phyloP scores from a whole-genome alignment of 139 green algal species.

The Tetraselmis striata region DNA sequence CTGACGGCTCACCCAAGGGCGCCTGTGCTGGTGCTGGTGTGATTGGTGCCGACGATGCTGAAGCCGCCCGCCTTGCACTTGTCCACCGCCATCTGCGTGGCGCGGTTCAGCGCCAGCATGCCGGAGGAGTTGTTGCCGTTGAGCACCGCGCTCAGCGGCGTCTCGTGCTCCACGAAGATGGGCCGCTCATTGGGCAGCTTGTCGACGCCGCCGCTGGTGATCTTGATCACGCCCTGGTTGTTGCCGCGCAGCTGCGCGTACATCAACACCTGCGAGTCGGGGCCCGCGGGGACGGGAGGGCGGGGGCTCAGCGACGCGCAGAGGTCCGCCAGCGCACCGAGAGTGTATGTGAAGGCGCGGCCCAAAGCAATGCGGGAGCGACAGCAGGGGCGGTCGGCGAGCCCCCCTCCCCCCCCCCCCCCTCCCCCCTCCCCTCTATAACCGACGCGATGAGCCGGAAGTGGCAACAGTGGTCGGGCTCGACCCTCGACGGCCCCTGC shows the following conservation, averaged over 20 bases:
- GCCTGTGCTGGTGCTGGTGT: conserved; percentile 61
- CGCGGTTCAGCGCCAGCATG: conserved; percentile 61
- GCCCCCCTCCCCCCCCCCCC: too few species aligned
- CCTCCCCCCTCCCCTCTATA: too few species aligned
- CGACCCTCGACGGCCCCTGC: too few species aligned
- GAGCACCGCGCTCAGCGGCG: conserved; percentile 45
- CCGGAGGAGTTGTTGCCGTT: conserved; percentile 56
- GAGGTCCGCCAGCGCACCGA: neutral
- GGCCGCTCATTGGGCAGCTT: conserved; percentile 10
- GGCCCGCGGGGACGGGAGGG: neutral
- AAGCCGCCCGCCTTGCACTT: conserved; percentile 51
- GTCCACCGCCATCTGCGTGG: conserved; percentile 41
- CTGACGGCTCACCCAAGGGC: conserved; percentile 47
- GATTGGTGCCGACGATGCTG: conserved; percentile 63
- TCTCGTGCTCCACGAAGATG: conserved; percentile 44
- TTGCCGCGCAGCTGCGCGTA: conserved; percentile 75
- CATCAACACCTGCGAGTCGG: conserved; percentile 57
- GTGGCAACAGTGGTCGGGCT: too few species aligned
- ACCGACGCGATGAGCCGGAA: too few species aligned
- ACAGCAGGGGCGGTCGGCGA: too few species aligned
- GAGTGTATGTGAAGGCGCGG: neutral
- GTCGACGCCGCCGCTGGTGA: conserved; percentile 58
- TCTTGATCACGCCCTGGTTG: conserved; percentile 77
- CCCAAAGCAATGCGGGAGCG: neutral
- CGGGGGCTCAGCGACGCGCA: neutral